These are phyloP conservation scores for Nemania bipapillata DNA, from an alignment of 2,329 filamentous ascomycete genomes.

Conservation along the genomic window DNA sequence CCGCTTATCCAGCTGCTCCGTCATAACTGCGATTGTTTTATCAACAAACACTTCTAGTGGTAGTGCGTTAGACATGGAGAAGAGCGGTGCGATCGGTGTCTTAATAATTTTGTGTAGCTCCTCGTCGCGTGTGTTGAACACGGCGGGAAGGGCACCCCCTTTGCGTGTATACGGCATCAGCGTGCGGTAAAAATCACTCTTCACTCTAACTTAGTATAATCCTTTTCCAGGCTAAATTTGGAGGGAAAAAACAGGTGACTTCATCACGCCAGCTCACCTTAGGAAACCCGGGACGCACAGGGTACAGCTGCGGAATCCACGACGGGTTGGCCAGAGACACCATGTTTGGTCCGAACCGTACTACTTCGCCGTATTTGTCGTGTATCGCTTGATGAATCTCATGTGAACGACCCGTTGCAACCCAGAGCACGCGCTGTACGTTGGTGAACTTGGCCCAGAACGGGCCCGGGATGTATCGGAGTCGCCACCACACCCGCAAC, in stretches of 20 bases:
- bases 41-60: constrained; percentile 43
- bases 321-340: constrained; percentile 39
- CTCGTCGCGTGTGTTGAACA: constrained; percentile 52
- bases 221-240: too few relatives aligned
- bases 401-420: constrained; percentile 39
- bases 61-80: constrained; percentile 40
- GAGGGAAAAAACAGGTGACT: too few relatives aligned
- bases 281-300: constrained; percentile 40
- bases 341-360: constrained; percentile 40
- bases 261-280: constrained; percentile 35
- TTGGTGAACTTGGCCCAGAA: constrained; percentile 38
- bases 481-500: constrained; percentile 30
- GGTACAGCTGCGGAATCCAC: constrained; percentile 39
- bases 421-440: constrained; percentile 39
- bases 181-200: constrained; percentile 48
- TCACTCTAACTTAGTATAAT: background rate
- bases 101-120: constrained; percentile 47
- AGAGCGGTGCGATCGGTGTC: constrained; percentile 45
- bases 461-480: constrained; percentile 44
- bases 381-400: constrained; percentile 35
- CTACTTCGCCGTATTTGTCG: constrained; percentile 38
- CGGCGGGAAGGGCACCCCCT: constrained; percentile 36
- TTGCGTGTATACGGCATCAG: constrained; percentile 43
- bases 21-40: constrained; percentile 38
- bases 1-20: constrained; percentile 38